phyloP scores from a whole-genome alignment of 352 stramenopile species.

The Pythium sp. region DNA sequence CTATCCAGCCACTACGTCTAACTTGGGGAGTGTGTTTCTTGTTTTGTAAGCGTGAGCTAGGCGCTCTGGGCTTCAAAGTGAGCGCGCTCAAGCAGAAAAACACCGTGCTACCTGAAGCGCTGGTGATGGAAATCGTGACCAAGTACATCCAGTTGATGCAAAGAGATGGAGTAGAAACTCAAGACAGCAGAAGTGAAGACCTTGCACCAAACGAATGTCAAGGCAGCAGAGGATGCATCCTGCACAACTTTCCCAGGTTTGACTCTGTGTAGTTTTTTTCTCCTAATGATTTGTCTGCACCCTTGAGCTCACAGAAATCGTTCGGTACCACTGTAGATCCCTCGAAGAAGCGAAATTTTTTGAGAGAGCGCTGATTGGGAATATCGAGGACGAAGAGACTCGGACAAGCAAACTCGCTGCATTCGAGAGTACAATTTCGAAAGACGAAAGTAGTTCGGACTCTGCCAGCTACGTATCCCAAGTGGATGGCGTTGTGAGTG shows the following conservation, averaged over 20 bases:
- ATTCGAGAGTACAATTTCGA: slow-evolving; percentile 8
- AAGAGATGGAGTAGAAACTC: not conserved
- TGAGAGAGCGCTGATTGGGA: slow-evolving; percentile 31
- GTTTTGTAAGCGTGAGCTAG: slow-evolving; percentile 36
- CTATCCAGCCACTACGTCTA: too few relatives aligned
- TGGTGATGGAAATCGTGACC: slow-evolving; percentile 51
- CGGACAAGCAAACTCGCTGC: slow-evolving; percentile 8
- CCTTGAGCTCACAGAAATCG: not conserved
- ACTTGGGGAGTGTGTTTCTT: not conserved
- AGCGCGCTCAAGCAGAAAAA: slow-evolving; percentile 45
- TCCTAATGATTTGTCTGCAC: not conserved
- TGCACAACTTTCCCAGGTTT: slow-evolving; percentile 64
- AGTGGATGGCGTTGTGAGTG: slow-evolving; percentile 7
- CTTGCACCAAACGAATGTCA: not conserved
- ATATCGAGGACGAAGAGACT: slow-evolving; percentile 16
- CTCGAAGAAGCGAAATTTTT: slow-evolving; percentile 56
- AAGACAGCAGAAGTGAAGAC: not conserved
- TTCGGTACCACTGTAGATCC: slow-evolving; percentile 20
- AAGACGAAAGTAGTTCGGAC: slow-evolving; percentile 3
- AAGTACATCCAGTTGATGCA: slow-evolving; percentile 26
- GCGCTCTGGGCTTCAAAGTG: slow-evolving; percentile 46
- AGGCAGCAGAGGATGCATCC: slow-evolving; percentile 23
- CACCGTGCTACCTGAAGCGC: slow-evolving; percentile 30
- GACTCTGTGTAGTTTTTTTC: not conserved
- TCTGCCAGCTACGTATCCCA: slow-evolving; percentile 3